A percentile compares a stretch with the other conserved stretches of the same genome.
Conservation (phyloP, 2,329 filamentous ascomycete species). For the Colletotrichum coccodes region DNA sequence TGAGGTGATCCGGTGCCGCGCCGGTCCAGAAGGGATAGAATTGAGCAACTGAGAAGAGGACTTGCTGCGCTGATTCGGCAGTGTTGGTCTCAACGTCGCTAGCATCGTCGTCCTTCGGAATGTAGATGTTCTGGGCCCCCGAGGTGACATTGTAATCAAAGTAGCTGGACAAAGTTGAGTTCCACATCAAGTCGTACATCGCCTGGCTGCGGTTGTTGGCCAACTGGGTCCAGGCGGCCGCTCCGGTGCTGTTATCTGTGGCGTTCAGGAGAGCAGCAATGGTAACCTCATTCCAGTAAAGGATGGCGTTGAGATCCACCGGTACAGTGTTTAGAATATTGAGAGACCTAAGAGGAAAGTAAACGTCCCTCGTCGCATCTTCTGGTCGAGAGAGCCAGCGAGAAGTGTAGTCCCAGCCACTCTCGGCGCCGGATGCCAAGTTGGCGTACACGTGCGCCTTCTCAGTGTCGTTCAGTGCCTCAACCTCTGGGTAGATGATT, state of each 20-base stretch:
- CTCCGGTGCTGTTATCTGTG: slow-evolving; percentile 60
- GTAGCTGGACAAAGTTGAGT: slow-evolving; percentile 69
- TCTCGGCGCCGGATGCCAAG: slow-evolving; percentile 73
- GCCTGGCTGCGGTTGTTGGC: slow-evolving; percentile 67
- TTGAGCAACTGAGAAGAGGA: slow-evolving; percentile 68
- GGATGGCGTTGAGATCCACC: slow-evolving; percentile 75
- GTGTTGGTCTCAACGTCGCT: slow-evolving; percentile 50
- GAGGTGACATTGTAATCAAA: slow-evolving; percentile 77
- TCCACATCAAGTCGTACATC: slow-evolving; percentile 74
- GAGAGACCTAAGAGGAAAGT: slow-evolving; percentile 73
- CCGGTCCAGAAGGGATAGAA: slow-evolving; percentile 78
- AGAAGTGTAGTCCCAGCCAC: slow-evolving; percentile 71
- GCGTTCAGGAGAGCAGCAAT: slow-evolving; percentile 65
- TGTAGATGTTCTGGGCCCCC: slow-evolving; percentile 63
- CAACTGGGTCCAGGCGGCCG: slow-evolving; percentile 57
- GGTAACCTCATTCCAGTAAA: slow-evolving; percentile 72
- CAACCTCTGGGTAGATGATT: slow-evolving; percentile 64
- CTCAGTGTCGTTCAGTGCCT: slow-evolving; percentile 61
- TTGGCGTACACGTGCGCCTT: slow-evolving; percentile 67
- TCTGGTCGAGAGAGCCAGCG: slow-evolving; percentile 67
- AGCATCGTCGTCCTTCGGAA: slow-evolving; percentile 59
- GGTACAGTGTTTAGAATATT: slow-evolving; percentile 69
- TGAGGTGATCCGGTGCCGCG: slow-evolving; percentile 66
- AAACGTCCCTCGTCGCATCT: slow-evolving; percentile 68
- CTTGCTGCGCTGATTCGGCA: slow-evolving; percentile 65